A percentile compares a stretch with the other conserved stretches of the same genome.
These are phyloP conservation scores for Hypoxylon perforatum DNA, from an alignment of 495 filamentous ascomycete species.

Conservation along the genomic window DNA sequence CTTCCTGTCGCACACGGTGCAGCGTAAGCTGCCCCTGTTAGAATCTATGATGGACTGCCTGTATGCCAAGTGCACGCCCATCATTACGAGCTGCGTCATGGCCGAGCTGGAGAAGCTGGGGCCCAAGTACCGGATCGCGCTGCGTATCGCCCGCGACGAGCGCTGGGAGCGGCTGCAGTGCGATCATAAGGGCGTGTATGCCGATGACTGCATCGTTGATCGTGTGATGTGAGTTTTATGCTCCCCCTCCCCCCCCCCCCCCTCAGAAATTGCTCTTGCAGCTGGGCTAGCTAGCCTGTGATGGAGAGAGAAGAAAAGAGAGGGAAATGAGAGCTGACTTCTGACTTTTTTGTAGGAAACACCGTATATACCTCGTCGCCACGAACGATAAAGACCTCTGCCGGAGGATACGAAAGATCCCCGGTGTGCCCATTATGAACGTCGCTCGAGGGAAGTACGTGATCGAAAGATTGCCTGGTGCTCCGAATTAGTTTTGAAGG, in stretches of 20 bases:
- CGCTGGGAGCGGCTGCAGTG: slow-evolving; percentile 86
- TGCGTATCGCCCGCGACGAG: slow-evolving; percentile 92
- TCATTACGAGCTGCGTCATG: slow-evolving; percentile 78
- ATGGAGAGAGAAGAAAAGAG: background rate
- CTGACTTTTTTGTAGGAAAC: slow-evolving; percentile 39
- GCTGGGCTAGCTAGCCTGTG: too few species aligned
- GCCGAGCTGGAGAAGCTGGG: slow-evolving; percentile 94
- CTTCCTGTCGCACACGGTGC: slow-evolving; percentile 91
- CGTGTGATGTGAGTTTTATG: slow-evolving; percentile 66
- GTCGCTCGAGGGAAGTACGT: slow-evolving; percentile 88
- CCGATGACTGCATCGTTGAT: slow-evolving; percentile 96
- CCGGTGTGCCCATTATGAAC: slow-evolving; percentile 72
- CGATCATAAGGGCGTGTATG: slow-evolving; percentile 90
- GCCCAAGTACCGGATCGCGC: slow-evolving; percentile 85
- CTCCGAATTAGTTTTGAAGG: slow-evolving; percentile 55
- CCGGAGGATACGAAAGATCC: slow-evolving; percentile 82
- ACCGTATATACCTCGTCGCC: slow-evolving; percentile 86
- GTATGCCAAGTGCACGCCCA: slow-evolving; percentile 73
- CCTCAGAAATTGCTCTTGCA: too few species aligned
- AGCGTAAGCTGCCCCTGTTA: slow-evolving; percentile 87
- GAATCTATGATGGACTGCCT: slow-evolving; percentile 80
- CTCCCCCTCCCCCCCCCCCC: too few species aligned
- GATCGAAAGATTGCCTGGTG: slow-evolving; percentile 90
- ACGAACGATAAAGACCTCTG: slow-evolving; percentile 90
- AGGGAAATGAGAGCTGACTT: slow-evolving; percentile 50